These are phyloP conservation scores for Cyberlindnera mississippiensis DNA, from an alignment of 805 yeast species.

Conservation along the genomic window DNA sequence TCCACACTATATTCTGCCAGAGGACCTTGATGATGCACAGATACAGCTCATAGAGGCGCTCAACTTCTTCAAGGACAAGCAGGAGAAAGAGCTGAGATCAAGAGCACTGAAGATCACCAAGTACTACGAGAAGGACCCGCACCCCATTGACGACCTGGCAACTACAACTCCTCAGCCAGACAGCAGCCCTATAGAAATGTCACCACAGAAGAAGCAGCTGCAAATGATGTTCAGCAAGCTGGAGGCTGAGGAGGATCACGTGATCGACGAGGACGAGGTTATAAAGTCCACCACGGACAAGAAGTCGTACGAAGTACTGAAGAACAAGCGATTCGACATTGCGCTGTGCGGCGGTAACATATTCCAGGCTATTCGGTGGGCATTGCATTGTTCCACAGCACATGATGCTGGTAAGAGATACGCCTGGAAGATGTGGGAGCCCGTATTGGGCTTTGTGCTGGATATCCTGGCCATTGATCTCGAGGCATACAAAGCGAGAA, in stretches of 20 bases:
- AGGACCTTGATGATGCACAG: slow-evolving; percentile 16
- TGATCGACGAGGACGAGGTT: slow-evolving; percentile 10
- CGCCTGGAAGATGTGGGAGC: slow-evolving; percentile 24
- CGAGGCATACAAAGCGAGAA: slow-evolving; percentile 1
- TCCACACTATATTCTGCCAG: slow-evolving; percentile 4
- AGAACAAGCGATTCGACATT: slow-evolving; percentile 26
- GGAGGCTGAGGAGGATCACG: slow-evolving; percentile 1
- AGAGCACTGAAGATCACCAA: slow-evolving; percentile 7
- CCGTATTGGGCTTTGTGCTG: slow-evolving; percentile 16
- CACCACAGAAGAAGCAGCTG: background rate
- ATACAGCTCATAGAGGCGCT: slow-evolving; percentile 12
- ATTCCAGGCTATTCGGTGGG: slow-evolving; percentile 31
- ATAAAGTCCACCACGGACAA: slow-evolving; percentile 11
- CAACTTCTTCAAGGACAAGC: slow-evolving; percentile 9
- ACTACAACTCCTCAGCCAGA: no score
- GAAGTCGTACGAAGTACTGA: slow-evolving; percentile 22
- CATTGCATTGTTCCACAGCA: slow-evolving; percentile 26
- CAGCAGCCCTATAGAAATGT: background rate
- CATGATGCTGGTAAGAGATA: slow-evolving; percentile 8
- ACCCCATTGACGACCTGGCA: background rate
- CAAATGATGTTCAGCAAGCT: slow-evolving; percentile 11
- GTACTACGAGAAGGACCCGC: slow-evolving; percentile 12
- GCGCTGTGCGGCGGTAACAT: slow-evolving; percentile 20
- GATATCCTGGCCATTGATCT: slow-evolving; percentile 18
- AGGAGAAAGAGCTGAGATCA: slow-evolving; percentile 10